Percentiles rank a stretch among this genome's conserved stretches.
These are phyloP conservation scores for Spirogloea muscicola DNA, from an alignment of 139 green algal genomes.

Conservation along the genomic window DNA sequence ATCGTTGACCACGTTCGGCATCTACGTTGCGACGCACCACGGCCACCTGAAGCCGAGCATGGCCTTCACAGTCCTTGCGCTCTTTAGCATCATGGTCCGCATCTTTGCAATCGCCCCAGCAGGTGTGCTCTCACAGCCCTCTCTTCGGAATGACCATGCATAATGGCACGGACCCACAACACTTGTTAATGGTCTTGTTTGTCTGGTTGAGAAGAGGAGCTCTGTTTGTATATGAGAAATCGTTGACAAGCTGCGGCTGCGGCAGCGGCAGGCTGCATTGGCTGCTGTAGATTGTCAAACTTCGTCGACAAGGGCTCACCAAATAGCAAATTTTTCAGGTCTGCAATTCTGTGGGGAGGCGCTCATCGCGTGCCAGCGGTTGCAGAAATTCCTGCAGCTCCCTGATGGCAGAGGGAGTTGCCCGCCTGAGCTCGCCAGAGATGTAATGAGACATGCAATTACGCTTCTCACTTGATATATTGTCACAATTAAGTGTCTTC, in stretches of 20 bases:
- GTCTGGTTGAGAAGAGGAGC: background rate
- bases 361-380: background rate
- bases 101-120: slow-evolving; percentile 32
- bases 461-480: no score
- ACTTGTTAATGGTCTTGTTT: no score
- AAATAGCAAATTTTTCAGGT: slow-evolving; percentile 4
- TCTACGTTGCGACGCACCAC: slow-evolving; percentile 11
- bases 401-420: slow-evolving; percentile 15
- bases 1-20: slow-evolving; percentile 22
- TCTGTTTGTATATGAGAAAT: background rate
- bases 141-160: background rate
- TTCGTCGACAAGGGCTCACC: background rate
- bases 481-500: no score
- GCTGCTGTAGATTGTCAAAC: background rate
- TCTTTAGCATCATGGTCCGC: slow-evolving; percentile 45
- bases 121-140: background rate
- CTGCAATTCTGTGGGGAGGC: slow-evolving; percentile 24
- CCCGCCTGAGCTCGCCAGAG: no score
- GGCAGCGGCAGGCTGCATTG: background rate
- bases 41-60: slow-evolving; percentile 4
- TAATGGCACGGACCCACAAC: background rate
- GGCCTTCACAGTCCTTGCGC: slow-evolving; percentile 16
- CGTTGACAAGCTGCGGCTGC: background rate
- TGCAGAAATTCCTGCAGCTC: slow-evolving; percentile 24
- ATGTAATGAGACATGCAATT: no score